Conservation (phyloP, 2,329 filamentous ascomycete genomes). For the Aspergillus niger region DNA sequence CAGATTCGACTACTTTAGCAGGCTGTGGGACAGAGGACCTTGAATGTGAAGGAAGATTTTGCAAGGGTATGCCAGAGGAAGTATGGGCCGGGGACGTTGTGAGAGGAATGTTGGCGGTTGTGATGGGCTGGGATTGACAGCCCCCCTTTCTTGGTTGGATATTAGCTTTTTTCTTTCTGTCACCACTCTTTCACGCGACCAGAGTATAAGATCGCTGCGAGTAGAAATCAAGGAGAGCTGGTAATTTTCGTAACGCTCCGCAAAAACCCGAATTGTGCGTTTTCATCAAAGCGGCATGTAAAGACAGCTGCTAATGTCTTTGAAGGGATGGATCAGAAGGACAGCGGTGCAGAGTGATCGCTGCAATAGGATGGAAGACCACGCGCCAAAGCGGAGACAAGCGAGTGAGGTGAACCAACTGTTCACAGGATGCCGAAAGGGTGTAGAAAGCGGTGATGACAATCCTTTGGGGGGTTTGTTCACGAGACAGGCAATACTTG, state of each 20-base stretch:
- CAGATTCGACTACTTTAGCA: conserved; percentile 42
- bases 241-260: conserved; percentile 15
- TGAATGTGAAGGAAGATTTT: conserved; percentile 59
- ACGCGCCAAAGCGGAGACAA: conserved; percentile 11
- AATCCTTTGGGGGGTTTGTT: conserved; percentile 13
- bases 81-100: conserved; percentile 61
- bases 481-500: conserved; percentile 22
- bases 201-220: conserved; percentile 12
- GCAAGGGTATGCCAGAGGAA: conserved; percentile 83
- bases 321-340: conserved; percentile 12
- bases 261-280: conserved; percentile 1
- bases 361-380: conserved; percentile 13
- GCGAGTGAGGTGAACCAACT: conserved; percentile 6
- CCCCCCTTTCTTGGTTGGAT: conserved; percentile 43
- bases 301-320: conserved; percentile 2
- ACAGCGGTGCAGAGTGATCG: not conserved
- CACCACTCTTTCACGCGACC: not conserved
- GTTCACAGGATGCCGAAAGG: conserved; percentile 6
- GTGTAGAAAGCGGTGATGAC: conserved; percentile 19
- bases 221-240: conserved; percentile 6
- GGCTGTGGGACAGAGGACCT: conserved; percentile 37
- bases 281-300: conserved; percentile 13
- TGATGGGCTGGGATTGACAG: conserved; percentile 77
- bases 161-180: not conserved
- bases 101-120: conserved; percentile 81